Percentiles rank a stretch among this genome's conserved stretches.
These are phyloP conservation scores for Cajanus cajan DNA, from an alignment of 306 rosid genomes.

Conservation along the genomic window DNA sequence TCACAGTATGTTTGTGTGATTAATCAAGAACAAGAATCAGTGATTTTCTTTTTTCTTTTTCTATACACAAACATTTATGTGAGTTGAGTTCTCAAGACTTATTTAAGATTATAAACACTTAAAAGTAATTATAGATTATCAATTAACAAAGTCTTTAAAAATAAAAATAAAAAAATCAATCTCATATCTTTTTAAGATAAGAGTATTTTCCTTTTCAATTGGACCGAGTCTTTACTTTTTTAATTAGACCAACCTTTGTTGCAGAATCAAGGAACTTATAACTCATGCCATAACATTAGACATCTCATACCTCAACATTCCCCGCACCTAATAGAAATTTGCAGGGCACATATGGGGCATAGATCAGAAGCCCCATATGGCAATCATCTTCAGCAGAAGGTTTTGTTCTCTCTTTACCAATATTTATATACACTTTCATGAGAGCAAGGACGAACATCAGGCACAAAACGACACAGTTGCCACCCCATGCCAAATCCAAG, in stretches of 20 bases:
- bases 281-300: not conserved
- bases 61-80: no score
- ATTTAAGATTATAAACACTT: no score
- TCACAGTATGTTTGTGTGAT: not conserved
- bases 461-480: conserved; percentile 9
- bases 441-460: not conserved
- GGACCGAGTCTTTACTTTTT: no score
- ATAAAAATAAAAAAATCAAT: no score
- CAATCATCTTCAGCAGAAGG: not conserved
- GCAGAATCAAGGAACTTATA: not conserved
- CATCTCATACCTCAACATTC: not conserved
- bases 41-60: no score
- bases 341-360: not conserved
- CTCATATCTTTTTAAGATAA: no score
- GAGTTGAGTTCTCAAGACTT: no score
- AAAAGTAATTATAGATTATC: no score
- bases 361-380: not conserved
- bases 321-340: not conserved
- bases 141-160: no score
- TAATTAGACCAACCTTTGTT: no score
- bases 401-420: not conserved
- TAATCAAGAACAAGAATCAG: not conserved
- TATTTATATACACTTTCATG: not conserved
- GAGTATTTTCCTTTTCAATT: no score
- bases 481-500: not conserved